Base-by-base conservation (phyloP, 495 filamentous ascomycete species). In the Talaromyces trachyspermus region DNA sequence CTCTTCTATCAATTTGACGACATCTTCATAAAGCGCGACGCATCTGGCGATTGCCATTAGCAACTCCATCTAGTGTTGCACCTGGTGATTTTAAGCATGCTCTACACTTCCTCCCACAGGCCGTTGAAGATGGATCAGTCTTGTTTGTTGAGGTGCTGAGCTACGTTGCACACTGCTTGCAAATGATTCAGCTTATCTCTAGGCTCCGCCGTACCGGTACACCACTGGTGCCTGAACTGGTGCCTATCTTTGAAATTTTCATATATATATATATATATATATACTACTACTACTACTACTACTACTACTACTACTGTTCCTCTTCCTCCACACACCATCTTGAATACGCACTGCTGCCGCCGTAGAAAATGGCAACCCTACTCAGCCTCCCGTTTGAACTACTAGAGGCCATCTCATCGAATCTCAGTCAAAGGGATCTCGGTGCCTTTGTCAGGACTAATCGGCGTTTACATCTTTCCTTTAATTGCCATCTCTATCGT, bases 111-210 rank as follows among this genome's bases (percentile, higher is more conserved):
- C 56, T 77, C 9, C 72, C 71, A 10, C 70, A 75, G 36, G 63
- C 71, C 5, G 68, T 74, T 50, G 74, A 77, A 49, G 65, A 72
- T 19, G 70, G 69, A 1, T 75, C 70, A 0, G 69, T 77, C 9
- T 61, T 71, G 22, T 74, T 72, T 39, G 69, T 75, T 14, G 74
- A 77, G 51, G 70, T 71, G 0, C 52, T 77, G 1, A 69, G 70
- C 23, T 70, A 75, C 44, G 63, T 73, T 3, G 74, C 69, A n/a
- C 73, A 75, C 50, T 76, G 73, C 41, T 66, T 75, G 63, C 71
- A 75, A 54, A 76, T 12, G 27, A 30, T 30, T 30, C 27, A 30
- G 27, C 27, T 30, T 30, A 30, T 30, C 27, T 30, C 27, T 30
- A 30, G n/a, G n/a, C n/a, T n/a, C n/a, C n/a, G n/a, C n/a, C n/a